Percentiles rank a stretch among this genome's conserved stretches.
Conservation (phyloP, 202 grass and related monocot genomes). For the Setaria viridis region DNA sequence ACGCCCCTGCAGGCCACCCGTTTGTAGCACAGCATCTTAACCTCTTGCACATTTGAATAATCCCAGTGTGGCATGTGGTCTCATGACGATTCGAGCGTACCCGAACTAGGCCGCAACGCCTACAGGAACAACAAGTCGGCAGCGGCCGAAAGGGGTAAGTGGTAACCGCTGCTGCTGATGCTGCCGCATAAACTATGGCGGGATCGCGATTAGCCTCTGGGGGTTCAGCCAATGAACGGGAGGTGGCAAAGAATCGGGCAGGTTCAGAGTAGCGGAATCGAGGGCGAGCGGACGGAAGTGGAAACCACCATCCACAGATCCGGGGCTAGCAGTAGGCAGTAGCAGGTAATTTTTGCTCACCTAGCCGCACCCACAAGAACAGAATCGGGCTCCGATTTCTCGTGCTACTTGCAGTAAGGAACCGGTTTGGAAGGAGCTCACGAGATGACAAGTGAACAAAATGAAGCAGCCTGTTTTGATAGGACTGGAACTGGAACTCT, state of each 20-base stretch:
- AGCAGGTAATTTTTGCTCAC: background rate
- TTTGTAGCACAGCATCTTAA: background rate
- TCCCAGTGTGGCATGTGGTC: background rate
- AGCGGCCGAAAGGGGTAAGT: background rate
- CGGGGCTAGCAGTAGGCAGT: background rate
- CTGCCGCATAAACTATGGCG: background rate
- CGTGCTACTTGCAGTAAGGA: no score
- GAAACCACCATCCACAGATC: slow-evolving; percentile 4
- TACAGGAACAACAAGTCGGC: background rate
- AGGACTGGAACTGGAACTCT: background rate
- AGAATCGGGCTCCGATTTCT: no score
- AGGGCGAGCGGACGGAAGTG: background rate
- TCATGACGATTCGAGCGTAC: background rate
- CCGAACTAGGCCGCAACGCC: background rate
- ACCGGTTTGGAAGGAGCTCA: no score
- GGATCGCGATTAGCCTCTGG: background rate
- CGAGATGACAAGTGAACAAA: no score
- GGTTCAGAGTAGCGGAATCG: slow-evolving; percentile 9
- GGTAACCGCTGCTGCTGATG: background rate
- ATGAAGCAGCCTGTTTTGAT: no score
- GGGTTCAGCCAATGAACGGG: background rate
- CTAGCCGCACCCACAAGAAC: background rate
- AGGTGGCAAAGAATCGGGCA: background rate
- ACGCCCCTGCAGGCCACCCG: slow-evolving; percentile 1
- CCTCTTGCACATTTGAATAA: slow-evolving; percentile 1